Evolutionary conservation across 129 eudicot genomes (phyloP).

Genomic region (Chrysanthemum seticuspe): DNA sequence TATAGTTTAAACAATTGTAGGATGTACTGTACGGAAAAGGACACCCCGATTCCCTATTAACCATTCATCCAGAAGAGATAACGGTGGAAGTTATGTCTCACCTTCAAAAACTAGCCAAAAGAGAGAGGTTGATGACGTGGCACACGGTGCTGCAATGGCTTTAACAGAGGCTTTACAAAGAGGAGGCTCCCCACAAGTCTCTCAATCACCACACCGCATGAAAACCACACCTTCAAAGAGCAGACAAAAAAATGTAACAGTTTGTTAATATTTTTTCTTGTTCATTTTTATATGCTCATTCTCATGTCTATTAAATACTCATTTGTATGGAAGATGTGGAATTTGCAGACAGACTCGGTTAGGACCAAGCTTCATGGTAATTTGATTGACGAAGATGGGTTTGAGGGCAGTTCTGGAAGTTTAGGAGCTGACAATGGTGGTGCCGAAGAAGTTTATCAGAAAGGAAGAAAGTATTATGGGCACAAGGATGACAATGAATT

Average conservation of each 20-base stretch:
- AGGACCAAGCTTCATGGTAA: conserved; percentile 34
- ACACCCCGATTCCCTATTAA: conserved; percentile 60
- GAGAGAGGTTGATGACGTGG: conserved; percentile 38
- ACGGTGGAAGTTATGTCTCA: conserved; percentile 22
- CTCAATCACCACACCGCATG: conserved; percentile 37
- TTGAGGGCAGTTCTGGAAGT: conserved; percentile 55
- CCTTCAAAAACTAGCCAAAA: conserved; percentile 38
- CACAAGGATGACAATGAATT: conserved; percentile 40
- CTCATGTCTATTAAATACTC: neutral
- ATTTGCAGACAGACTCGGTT: conserved; percentile 25
- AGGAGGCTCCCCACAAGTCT: conserved; percentile 46
- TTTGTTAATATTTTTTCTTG: conserved; percentile 2
- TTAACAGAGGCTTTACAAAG: conserved; percentile 53
- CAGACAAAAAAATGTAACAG: conserved; percentile 37
- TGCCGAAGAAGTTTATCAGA: conserved; percentile 32
- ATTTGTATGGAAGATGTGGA: neutral
- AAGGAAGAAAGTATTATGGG: conserved; percentile 40
- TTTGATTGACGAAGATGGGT: conserved; percentile 42
- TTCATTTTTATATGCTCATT: neutral
- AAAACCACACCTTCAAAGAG: conserved; percentile 37
- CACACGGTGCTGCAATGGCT: conserved; percentile 46
- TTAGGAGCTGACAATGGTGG: conserved; percentile 36
- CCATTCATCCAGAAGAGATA: conserved; percentile 39
- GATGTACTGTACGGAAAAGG: conserved; percentile 54
- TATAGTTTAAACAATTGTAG: conserved; percentile 25